Conservation (phyloP, 306 rosid genomes). For the Arachis hypogaea region DNA sequence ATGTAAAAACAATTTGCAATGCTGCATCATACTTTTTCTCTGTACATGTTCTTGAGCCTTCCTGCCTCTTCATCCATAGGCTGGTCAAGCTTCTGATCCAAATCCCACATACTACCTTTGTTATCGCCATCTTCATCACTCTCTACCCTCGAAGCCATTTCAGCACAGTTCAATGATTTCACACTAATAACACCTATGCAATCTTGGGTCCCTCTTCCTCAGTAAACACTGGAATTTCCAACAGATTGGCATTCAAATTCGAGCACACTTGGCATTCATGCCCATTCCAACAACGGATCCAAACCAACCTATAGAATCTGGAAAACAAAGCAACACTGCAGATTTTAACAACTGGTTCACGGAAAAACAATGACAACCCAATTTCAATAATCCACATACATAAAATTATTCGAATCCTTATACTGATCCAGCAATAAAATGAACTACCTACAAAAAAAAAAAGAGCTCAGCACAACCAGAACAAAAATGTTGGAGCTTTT, state of each 20-base stretch:
- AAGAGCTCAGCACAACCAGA: neutral
- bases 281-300: constrained; percentile 36
- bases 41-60: constrained; percentile 86
- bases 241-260: constrained; percentile 38
- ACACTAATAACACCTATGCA: constrained; percentile 33
- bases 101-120: constrained; percentile 89
- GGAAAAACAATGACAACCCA: constrained; percentile 3
- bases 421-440: constrained; percentile 19
- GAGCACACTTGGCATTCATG: constrained; percentile 47
- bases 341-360: constrained; percentile 29
- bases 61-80: constrained; percentile 98
- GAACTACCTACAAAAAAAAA: too few species aligned
- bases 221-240: constrained; percentile 18
- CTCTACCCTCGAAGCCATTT: constrained; percentile 70
- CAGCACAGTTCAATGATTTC: constrained; percentile 35
- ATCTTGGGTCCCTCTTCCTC: constrained; percentile 33
- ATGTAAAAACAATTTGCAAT: constrained; percentile 7
- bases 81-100: constrained; percentile 91
- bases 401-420: constrained; percentile 24
- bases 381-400: constrained; percentile 24
- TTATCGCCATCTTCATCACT: constrained; percentile 54
- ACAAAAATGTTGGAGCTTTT: constrained; percentile 27
- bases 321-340: constrained; percentile 29
- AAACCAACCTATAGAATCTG: constrained; percentile 45
- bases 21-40: constrained; percentile 66